Percentiles rank a stretch among this genome's conserved stretches.
These are phyloP conservation scores for Primulina eburnea DNA, from an alignment of 257 asterid species.

Conservation along the genomic window DNA sequence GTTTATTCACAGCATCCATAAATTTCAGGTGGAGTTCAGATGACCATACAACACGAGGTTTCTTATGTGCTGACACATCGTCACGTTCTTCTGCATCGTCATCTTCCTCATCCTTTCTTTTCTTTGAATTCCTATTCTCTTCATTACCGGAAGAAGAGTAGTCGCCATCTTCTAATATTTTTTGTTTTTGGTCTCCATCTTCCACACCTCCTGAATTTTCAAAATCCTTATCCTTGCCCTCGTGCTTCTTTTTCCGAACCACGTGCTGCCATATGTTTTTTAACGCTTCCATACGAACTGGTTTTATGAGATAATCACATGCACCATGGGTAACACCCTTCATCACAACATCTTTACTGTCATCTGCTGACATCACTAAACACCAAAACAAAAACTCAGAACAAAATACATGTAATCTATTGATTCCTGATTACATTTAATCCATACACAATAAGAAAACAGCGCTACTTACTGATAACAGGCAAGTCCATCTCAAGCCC, in stretches of 20 bases:
- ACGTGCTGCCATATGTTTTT: constrained; percentile 71
- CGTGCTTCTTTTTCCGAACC: constrained; percentile 43
- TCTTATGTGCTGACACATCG: constrained; percentile 40
- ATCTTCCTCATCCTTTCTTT: constrained; percentile 34
- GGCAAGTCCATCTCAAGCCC: constrained; percentile 59
- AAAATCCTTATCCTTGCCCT: constrained; percentile 32
- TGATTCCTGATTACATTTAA: background rate
- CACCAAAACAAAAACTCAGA: constrained; percentile 11
- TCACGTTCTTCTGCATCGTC: constrained; percentile 44
- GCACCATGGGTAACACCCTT: constrained; percentile 59
- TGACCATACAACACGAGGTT: constrained; percentile 60
- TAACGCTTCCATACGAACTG: constrained; percentile 49
- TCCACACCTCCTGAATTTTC: constrained; percentile 38
- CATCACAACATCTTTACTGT: constrained; percentile 43
- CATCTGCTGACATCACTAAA: constrained; percentile 57
- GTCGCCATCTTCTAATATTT: constrained; percentile 36
- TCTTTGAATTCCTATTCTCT: constrained; percentile 29
- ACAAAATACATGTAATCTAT: background rate
- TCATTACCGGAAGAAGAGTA: constrained; percentile 46
- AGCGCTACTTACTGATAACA: constrained; percentile 48
- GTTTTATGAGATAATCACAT: constrained; percentile 52
- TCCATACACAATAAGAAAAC: background rate
- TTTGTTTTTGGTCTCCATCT: constrained; percentile 41
- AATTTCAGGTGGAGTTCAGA: constrained; percentile 60
- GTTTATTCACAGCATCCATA: constrained; percentile 48